Evolutionary conservation across 2,329 filamentous ascomycete genomes (phyloP).

Genomic region (Colletotrichum coccodes): DNA sequence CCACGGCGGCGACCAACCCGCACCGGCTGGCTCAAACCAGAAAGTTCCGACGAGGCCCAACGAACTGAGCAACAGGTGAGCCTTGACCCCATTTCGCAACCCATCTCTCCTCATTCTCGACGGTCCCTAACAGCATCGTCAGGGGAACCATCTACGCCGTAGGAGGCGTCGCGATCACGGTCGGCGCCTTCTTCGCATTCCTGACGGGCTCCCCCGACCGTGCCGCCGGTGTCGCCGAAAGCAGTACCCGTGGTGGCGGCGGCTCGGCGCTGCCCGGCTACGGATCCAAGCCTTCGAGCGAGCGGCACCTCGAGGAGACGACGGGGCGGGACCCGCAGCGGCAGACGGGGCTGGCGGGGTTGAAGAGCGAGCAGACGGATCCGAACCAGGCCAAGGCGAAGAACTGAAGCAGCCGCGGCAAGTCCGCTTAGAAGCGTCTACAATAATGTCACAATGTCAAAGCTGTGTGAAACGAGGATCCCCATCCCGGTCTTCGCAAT

Average conservation of each 20-base stretch:
- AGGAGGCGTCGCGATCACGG: background rate
- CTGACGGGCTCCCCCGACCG: slow-evolving; percentile 10
- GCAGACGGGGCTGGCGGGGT: background rate
- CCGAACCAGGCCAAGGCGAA: background rate
- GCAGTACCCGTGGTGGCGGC: background rate
- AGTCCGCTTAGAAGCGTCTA: no score
- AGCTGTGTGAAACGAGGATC: background rate
- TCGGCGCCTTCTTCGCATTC: slow-evolving; percentile 12
- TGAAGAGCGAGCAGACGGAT: slow-evolving; percentile 22
- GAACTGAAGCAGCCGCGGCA: background rate
- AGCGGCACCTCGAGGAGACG: background rate
- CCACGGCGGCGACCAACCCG: background rate
- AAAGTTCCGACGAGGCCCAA: background rate
- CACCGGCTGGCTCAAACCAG: background rate
- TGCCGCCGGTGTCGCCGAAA: slow-evolving; percentile 12
- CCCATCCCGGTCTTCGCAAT: no score
- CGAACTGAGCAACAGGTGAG: slow-evolving; percentile 3
- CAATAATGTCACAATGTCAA: background rate
- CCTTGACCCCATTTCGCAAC: background rate
- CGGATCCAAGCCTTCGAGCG: slow-evolving; percentile 3
- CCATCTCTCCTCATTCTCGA: no score
- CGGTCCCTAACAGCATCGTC: background rate
- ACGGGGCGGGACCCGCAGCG: background rate
- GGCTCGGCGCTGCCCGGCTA: background rate
- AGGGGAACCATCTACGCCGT: background rate